Evolutionary conservation across 1,284 basidiomycete genomes (phyloP).

Genomic region (Volvariella surrecta): DNA sequence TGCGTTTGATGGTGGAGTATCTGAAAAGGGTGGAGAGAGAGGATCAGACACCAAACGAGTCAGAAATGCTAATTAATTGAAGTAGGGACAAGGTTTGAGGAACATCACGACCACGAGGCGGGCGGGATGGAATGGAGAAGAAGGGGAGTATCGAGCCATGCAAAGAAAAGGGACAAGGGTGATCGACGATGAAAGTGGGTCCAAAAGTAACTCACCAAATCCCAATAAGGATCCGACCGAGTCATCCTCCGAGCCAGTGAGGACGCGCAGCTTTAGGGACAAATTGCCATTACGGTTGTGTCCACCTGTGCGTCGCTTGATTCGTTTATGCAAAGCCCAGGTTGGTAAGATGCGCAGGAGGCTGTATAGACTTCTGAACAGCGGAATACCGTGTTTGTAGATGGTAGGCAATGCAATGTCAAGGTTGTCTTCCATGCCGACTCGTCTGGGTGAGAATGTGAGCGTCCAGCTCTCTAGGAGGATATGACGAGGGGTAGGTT

Average conservation of each 20-base stretch:
- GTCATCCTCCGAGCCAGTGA: conserved; percentile 18
- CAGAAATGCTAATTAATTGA: no score
- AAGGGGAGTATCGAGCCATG: conserved; percentile 8
- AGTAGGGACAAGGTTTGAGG: no score
- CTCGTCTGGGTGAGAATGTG: conserved; percentile 31
- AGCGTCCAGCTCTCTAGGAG: conserved; percentile 70
- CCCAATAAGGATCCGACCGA: conserved; percentile 10
- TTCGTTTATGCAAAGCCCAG: conserved; percentile 60
- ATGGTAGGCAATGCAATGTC: conserved; percentile 65
- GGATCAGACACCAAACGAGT: no score
- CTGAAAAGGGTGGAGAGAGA: conserved; percentile 16
- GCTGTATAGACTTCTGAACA: conserved; percentile 69
- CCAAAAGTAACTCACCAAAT: conserved; percentile 23
- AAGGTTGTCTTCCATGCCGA: conserved; percentile 22
- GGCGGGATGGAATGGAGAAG: not conserved
- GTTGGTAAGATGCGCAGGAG: conserved; percentile 62
- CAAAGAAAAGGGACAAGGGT: not conserved
- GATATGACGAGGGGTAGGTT: conserved; percentile 57
- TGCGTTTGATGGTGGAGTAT: conserved; percentile 30
- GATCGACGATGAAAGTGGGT: no score
- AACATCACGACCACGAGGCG: no score
- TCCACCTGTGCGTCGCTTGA: conserved; percentile 34
- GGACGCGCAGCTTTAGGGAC: conserved; percentile 23
- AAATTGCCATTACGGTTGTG: not conserved
- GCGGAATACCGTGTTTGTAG: conserved; percentile 74